A percentile compares a stretch with the other conserved stretches of the same genome.
phyloP scores from a whole-genome alignment of 2,329 filamentous ascomycete species.

The Penicillium sp. region DNA sequence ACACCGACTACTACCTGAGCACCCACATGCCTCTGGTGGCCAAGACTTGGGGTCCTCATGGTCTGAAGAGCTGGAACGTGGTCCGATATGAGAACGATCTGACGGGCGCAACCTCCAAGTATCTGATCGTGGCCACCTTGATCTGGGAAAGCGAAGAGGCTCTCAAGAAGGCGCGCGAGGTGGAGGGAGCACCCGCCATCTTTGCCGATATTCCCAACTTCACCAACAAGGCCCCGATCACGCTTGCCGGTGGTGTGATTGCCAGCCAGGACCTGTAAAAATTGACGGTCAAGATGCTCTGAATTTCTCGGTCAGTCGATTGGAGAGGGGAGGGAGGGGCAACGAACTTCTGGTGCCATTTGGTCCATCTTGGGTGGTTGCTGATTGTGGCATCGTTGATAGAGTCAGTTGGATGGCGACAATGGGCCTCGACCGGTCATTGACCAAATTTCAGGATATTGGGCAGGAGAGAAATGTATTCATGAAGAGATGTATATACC shows the following conservation, averaged over 20 bases:
- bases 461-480: no score
- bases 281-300: no score
- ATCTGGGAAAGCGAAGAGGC: conserved; percentile 17
- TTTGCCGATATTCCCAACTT: conserved; percentile 21
- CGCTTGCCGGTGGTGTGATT: conserved; percentile 9
- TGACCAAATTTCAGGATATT: no score
- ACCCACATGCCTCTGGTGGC: conserved; percentile 21
- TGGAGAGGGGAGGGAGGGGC: no score
- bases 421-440: no score
- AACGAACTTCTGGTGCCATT: no score
- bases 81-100: conserved; percentile 14
- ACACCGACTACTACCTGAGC: conserved; percentile 20
- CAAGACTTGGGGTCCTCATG: conserved; percentile 12
- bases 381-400: no score
- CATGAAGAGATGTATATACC: no score
- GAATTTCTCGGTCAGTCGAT: no score
- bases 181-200: conserved; percentile 5
- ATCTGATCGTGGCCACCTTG: conserved; percentile 12
- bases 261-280: background rate
- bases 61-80: conserved; percentile 14
- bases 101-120: conserved; percentile 14
- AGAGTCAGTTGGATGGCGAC: no score
- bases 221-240: conserved; percentile 18
- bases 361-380: no score
- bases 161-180: conserved; percentile 7